Evolutionary conservation across 1,139 yeast species (phyloP).

Genomic region (Sugiyamaella sp.): DNA sequence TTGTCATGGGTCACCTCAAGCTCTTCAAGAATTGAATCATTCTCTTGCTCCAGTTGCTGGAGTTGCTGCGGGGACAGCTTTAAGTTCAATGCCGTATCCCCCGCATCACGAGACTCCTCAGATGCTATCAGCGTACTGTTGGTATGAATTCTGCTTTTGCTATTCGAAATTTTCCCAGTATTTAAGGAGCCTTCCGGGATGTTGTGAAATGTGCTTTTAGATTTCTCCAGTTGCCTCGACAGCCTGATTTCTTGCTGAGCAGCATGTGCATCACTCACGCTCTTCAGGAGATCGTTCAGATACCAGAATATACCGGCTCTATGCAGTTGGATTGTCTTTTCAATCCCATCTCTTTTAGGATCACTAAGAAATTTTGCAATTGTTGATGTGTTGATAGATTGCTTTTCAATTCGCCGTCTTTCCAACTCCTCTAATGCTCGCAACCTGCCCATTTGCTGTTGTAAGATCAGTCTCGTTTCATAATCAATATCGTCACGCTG

Average conservation of each 20-base stretch:
- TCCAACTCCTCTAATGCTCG: slow-evolving; percentile 44
- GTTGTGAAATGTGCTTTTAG: slow-evolving; percentile 36
- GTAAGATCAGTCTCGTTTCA: slow-evolving; percentile 43
- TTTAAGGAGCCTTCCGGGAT: slow-evolving; percentile 25
- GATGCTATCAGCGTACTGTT: background rate
- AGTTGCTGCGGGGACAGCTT: slow-evolving; percentile 56
- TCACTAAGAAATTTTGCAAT: slow-evolving; percentile 32
- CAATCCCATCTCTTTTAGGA: slow-evolving; percentile 35
- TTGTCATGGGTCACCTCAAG: slow-evolving; percentile 50
- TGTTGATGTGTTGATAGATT: slow-evolving; percentile 25
- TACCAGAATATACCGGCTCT: slow-evolving; percentile 44
- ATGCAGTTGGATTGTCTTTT: slow-evolving; percentile 38
- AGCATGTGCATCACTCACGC: slow-evolving; percentile 42
- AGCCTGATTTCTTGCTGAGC: slow-evolving; percentile 44
- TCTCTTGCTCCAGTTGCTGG: slow-evolving; percentile 71
- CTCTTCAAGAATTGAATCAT: slow-evolving; percentile 69
- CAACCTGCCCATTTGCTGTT: slow-evolving; percentile 42
- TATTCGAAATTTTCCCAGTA: background rate
- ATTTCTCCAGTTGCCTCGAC: slow-evolving; percentile 40
- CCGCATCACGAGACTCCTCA: background rate
- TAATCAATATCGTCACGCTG: slow-evolving; percentile 49
- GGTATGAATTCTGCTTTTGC: background rate
- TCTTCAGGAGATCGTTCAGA: slow-evolving; percentile 39
- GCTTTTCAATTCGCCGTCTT: slow-evolving; percentile 29
- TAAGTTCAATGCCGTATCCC: background rate